These are phyloP conservation scores for Coniochaeta sp. DNA, from an alignment of 2,329 filamentous ascomycete species.

Conservation along the genomic window DNA sequence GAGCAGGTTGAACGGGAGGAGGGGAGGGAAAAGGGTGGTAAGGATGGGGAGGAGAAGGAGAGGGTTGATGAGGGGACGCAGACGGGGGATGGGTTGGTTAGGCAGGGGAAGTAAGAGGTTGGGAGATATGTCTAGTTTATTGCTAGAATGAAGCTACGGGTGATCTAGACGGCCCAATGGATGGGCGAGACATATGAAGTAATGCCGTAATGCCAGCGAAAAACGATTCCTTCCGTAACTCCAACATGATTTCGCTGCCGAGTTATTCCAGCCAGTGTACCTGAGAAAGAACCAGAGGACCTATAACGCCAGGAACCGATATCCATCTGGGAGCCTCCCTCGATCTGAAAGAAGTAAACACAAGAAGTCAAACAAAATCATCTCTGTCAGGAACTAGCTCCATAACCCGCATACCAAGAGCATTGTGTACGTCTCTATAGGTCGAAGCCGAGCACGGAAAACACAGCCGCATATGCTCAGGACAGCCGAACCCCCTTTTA, in stretches of 20 bases:
- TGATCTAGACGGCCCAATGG: background rate
- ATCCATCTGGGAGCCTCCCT: background rate
- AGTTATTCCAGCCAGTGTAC: background rate
- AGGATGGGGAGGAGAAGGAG: background rate
- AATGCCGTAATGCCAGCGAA: background rate
- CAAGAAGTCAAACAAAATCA: no score
- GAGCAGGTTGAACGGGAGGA: constrained; percentile 14
- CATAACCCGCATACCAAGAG: no score
- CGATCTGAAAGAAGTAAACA: no score
- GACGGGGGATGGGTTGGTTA: no score
- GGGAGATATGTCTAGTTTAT: background rate
- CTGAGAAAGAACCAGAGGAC: background rate
- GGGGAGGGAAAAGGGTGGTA: background rate
- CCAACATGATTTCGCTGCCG: background rate
- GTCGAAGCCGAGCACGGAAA: no score
- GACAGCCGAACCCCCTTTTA: no score
- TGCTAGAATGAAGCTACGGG: background rate
- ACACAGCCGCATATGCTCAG: no score
- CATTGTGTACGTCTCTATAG: no score
- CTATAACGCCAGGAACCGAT: background rate
- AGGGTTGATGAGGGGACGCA: constrained; percentile 12
- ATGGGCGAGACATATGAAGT: background rate
- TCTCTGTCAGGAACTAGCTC: no score
- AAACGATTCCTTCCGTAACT: background rate
- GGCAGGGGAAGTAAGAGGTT: no score